Conservation (phyloP, 2,329 filamentous ascomycete species). For the Aspergillus luchuensis region DNA sequence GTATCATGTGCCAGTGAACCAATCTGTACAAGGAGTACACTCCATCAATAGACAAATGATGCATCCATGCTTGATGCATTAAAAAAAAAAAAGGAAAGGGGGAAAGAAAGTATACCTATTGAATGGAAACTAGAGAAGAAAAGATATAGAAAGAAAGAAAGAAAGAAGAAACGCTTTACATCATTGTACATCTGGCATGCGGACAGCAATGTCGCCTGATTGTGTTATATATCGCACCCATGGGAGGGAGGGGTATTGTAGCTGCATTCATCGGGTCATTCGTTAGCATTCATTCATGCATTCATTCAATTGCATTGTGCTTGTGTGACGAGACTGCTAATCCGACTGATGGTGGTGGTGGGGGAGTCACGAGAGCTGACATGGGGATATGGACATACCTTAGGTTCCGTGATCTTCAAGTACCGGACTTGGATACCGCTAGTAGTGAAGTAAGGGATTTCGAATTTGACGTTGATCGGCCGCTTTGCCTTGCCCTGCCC, state of each 20-base stretch:
- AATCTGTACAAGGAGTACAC: background rate
- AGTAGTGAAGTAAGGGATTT: constrained; percentile 99
- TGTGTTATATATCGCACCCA: constrained; percentile 99
- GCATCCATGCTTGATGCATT: no score
- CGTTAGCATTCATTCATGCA: no score
- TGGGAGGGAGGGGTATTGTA: constrained; percentile 96
- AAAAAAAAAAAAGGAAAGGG: no score
- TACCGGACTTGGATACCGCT: constrained; percentile 98
- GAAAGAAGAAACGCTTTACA: constrained; percentile 23
- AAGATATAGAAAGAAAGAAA: constrained; percentile 1
- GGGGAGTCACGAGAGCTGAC: no score
- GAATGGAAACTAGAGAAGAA: constrained; percentile 12
- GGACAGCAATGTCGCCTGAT: constrained; percentile 92
- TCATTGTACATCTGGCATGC: constrained; percentile 86
- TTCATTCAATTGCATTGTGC: background rate
- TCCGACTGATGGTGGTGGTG: background rate
- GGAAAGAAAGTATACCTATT: constrained; percentile 9
- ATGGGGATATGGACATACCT: constrained; percentile 63
- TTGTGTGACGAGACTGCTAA: background rate
- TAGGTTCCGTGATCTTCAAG: constrained; percentile 98
- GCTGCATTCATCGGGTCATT: constrained; percentile 51
- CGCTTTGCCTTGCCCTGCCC: constrained; percentile 86
- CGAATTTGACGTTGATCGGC: constrained; percentile 98
- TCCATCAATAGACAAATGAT: background rate
- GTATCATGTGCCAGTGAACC: background rate